A percentile compares a stretch with the other conserved stretches of the same genome.
phyloP scores from a whole-genome alignment of 495 filamentous ascomycete species.

The Lichenothelia convexa region DNA sequence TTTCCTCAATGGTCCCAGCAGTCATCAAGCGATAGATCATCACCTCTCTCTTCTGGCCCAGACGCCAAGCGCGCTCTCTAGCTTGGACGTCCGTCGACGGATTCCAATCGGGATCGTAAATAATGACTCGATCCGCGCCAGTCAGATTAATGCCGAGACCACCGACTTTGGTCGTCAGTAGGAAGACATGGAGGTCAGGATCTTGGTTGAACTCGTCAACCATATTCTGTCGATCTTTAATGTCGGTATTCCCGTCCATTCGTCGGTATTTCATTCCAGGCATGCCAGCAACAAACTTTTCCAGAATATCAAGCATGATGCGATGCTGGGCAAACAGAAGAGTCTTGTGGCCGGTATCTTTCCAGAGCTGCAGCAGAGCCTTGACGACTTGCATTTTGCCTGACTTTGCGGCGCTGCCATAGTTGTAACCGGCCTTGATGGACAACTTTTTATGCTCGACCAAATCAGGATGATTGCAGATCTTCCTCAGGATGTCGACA shows the following conservation, averaged over 20 bases:
- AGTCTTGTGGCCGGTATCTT: constrained; percentile 70
- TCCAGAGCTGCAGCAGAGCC: constrained; percentile 71
- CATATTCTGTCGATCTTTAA: constrained; percentile 61
- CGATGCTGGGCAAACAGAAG: constrained; percentile 77
- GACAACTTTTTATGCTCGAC: constrained; percentile 43
- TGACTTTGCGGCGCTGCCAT: constrained; percentile 55
- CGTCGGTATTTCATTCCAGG: constrained; percentile 59
- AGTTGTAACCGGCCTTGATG: constrained; percentile 42
- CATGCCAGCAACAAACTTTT: constrained; percentile 51
- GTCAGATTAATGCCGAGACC: constrained; percentile 88
- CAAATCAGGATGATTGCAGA: constrained; percentile 93
- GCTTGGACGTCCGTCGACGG: constrained; percentile 86
- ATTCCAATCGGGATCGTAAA: constrained; percentile 97
- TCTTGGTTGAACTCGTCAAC: constrained; percentile 85
- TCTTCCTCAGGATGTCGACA: constrained; percentile 82
- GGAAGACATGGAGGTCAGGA: constrained; percentile 63
- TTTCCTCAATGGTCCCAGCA: constrained; percentile 95
- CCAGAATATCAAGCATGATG: constrained; percentile 85
- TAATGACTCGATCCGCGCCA: constrained; percentile 87
- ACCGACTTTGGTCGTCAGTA: constrained; percentile 87
- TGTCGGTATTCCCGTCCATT: constrained; percentile 83
- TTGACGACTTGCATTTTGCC: constrained; percentile 92
- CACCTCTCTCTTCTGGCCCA: constrained; percentile 87
- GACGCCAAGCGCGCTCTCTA: constrained; percentile 86
- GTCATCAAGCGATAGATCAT: constrained; percentile 91